phyloP scores from a whole-genome alignment of 2,329 filamentous ascomycete genomes.

The Colletotrichum destructivum region DNA sequence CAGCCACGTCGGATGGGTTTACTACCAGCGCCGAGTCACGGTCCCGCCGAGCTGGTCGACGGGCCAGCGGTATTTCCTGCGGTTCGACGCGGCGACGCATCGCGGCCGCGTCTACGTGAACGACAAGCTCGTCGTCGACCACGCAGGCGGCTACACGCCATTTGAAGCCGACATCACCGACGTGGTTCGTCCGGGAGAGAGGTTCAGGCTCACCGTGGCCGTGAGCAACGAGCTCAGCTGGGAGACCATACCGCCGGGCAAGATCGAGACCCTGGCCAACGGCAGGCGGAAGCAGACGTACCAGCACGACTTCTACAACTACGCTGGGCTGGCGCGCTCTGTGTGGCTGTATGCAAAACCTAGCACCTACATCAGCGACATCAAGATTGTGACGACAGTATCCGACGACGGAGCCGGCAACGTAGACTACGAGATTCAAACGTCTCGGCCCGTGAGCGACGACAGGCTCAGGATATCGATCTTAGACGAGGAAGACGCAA shows the following conservation, averaged over 20 bases:
- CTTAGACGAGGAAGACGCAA: conserved; percentile 31
- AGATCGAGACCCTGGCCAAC: conserved; percentile 31
- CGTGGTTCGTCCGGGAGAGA: conserved; percentile 43
- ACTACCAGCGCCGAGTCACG: conserved; percentile 48
- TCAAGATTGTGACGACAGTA: conserved; percentile 46
- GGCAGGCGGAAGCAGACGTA: conserved; percentile 47
- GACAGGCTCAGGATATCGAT: conserved; percentile 12
- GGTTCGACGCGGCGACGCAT: conserved; percentile 49
- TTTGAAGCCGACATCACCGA: conserved; percentile 48
- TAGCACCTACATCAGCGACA: conserved; percentile 43
- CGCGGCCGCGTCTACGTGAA: conserved; percentile 48
- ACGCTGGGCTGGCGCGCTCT: conserved; percentile 49
- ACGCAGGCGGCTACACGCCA: conserved; percentile 48
- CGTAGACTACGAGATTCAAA: conserved; percentile 36
- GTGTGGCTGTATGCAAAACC: conserved; percentile 49
- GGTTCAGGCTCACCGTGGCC: conserved; percentile 49
- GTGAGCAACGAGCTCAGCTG: conserved; percentile 50
- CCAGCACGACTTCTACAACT: conserved; percentile 52
- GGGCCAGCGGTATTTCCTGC: conserved; percentile 44
- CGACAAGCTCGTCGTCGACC: conserved; percentile 46
- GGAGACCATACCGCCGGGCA: conserved; percentile 50
- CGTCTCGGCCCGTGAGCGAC: not conserved
- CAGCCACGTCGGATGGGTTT: conserved; percentile 51
- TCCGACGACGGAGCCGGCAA: conserved; percentile 32
- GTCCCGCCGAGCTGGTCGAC: conserved; percentile 44